Conservation (phyloP, 2,329 filamentous ascomycete species). For the Fusarium longipes region DNA sequence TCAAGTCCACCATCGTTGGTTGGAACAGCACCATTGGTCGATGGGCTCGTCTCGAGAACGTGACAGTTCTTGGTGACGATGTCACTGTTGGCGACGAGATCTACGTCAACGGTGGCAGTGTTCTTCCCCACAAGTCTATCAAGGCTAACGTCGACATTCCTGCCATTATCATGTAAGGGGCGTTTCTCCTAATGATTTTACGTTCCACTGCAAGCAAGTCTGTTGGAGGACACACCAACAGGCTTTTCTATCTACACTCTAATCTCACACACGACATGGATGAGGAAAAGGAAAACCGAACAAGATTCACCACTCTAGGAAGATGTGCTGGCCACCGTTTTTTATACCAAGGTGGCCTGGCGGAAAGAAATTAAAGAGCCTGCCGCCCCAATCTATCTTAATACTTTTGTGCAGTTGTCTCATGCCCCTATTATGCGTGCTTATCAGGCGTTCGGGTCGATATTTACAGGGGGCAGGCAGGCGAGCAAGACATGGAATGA, state of each 20-base stretch:
- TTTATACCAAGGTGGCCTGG: constrained; percentile 37
- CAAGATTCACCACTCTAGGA: constrained; percentile 47
- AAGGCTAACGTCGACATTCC: constrained; percentile 93
- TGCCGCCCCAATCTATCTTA: constrained; percentile 42
- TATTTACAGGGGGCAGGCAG: constrained; percentile 44
- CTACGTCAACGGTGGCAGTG: constrained; percentile 96
- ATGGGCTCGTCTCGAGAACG: constrained; percentile 97
- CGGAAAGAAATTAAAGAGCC: constrained; percentile 34
- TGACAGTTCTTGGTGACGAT: constrained; percentile 97
- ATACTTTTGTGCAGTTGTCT: constrained; percentile 45
- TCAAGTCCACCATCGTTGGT: constrained; percentile 98
- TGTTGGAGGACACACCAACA: constrained; percentile 42
- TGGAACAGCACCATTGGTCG: constrained; percentile 97
- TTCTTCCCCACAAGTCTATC: constrained; percentile 98
- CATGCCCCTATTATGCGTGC: constrained; percentile 47
- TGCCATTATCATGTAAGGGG: constrained; percentile 74
- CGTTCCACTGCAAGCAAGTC: constrained; percentile 5
- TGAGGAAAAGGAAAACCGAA: constrained; percentile 36
- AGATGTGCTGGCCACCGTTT: constrained; percentile 45
- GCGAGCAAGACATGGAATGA: constrained; percentile 39
- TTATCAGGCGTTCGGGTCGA: constrained; percentile 47
- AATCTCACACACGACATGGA: constrained; percentile 36
- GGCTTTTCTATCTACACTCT: constrained; percentile 20
- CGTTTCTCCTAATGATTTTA: constrained; percentile 11
- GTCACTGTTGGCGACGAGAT: constrained; percentile 98